These are phyloP conservation scores for Penicillium coprophilum DNA, from an alignment of 495 filamentous ascomycete species.

Conservation along the genomic window DNA sequence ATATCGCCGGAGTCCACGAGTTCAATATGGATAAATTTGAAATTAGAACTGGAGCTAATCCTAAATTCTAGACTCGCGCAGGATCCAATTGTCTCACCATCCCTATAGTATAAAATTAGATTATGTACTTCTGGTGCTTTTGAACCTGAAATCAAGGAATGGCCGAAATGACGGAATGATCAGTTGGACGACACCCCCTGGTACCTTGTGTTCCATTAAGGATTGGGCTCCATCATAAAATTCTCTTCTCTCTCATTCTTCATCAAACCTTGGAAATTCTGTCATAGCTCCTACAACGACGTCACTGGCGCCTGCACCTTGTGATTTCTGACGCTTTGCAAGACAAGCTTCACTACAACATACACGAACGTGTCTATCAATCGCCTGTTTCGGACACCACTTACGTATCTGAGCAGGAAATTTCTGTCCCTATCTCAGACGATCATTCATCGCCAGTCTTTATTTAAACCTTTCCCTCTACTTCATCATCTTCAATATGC, in stretches of 20 bases:
- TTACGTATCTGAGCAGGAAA: constrained; percentile 12
- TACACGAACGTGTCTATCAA: constrained; percentile 5
- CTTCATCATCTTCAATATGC: constrained; percentile 25
- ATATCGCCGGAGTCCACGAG: neutral
- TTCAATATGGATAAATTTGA: neutral
- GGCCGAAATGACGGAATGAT: constrained; percentile 13
- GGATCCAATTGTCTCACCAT: neutral
- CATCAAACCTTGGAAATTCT: constrained; percentile 3
- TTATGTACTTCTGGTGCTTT: constrained; percentile 1
- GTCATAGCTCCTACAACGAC: constrained; percentile 10
- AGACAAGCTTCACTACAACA: constrained; percentile 7
- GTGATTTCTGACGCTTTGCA: neutral
- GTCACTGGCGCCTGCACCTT: constrained; percentile 7
- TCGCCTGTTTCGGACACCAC: constrained; percentile 8
- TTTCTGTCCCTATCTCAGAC: neutral
- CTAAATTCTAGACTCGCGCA: neutral
- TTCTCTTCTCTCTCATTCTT: neutral
- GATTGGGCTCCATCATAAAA: neutral
- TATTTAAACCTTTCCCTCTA: constrained; percentile 16
- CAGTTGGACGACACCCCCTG: neutral
- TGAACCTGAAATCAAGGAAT: constrained; percentile 10
- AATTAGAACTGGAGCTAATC: neutral
- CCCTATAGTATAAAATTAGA: neutral
- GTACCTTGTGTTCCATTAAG: constrained; percentile 1
- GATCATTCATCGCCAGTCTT: constrained; percentile 6